phyloP scores from a whole-genome alignment of 2,329 filamentous ascomycete species.

The Cephalotrichum gorgonifer region DNA sequence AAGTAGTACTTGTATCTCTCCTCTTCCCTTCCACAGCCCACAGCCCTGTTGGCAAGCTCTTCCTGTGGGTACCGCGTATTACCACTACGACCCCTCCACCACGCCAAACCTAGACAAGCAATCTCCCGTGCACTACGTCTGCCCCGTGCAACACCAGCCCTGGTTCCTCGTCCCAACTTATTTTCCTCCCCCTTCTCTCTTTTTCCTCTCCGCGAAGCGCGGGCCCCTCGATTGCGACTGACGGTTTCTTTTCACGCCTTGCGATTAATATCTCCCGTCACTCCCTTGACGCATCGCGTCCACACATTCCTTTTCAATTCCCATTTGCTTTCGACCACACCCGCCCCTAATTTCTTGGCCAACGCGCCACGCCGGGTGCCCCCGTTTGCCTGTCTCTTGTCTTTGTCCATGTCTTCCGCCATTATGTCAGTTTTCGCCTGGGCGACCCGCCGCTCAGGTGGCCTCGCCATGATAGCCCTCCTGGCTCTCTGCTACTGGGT shows the following conservation, averaged over 20 bases:
- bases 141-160: not conserved
- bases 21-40: slow-evolving; percentile 1
- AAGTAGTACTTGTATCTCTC: not conserved
- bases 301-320: not conserved
- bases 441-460: slow-evolving; percentile 42
- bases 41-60: not conserved
- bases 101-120: not conserved
- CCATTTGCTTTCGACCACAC: not conserved
- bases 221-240: not conserved
- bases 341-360: not conserved
- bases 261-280: not conserved
- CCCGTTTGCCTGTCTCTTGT: not conserved
- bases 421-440: slow-evolving; percentile 44
- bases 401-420: slow-evolving; percentile 7
- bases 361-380: not conserved
- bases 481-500: slow-evolving; percentile 43
- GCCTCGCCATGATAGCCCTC: slow-evolving; percentile 41
- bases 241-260: not conserved
- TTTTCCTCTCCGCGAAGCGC: not conserved
- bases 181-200: not conserved
- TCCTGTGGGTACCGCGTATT: slow-evolving; percentile 1
- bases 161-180: not conserved
- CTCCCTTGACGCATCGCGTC: not conserved
- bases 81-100: not conserved
- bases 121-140: too few species aligned